Evolutionary conservation across 495 filamentous ascomycete genomes (phyloP).

Genomic region (Glonium stellatum): DNA sequence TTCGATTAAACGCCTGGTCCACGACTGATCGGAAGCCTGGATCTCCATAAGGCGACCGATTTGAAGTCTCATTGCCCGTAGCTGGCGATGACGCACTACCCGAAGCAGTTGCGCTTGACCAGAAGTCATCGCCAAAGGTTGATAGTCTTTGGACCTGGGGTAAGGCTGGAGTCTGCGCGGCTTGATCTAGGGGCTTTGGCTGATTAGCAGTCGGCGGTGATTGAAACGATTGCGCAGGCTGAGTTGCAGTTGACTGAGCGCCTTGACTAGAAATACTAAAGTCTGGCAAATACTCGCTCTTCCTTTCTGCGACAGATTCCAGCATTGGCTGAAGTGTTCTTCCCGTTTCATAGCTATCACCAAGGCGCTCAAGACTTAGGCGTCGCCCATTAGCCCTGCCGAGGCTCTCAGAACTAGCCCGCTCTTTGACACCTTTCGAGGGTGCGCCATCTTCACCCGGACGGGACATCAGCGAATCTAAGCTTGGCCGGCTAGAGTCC

Average conservation of each 20-base stretch:
- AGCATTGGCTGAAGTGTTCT: slow-evolving; percentile 32
- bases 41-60: slow-evolving; percentile 44
- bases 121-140: slow-evolving; percentile 29
- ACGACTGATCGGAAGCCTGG: slow-evolving; percentile 61
- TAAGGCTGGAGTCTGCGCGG: neutral
- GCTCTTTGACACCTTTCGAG: slow-evolving; percentile 13
- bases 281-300: slow-evolving; percentile 47
- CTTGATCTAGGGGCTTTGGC: slow-evolving; percentile 1
- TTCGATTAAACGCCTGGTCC: slow-evolving; percentile 59
- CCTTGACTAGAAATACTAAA: slow-evolving; percentile 5
- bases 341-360: slow-evolving; percentile 32
- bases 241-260: neutral
- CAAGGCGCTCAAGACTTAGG: slow-evolving; percentile 23
- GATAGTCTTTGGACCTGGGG: slow-evolving; percentile 21
- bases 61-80: neutral
- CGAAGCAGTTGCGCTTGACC: slow-evolving; percentile 6
- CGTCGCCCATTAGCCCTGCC: slow-evolving; percentile 13
- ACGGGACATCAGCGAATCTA: slow-evolving; percentile 28
- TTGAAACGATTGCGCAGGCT: neutral
- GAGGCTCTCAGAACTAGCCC: slow-evolving; percentile 19
- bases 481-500: slow-evolving; percentile 42
- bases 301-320: slow-evolving; percentile 52
- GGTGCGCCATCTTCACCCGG: slow-evolving; percentile 16
- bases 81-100: slow-evolving; percentile 1
- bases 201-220: slow-evolving; percentile 17